These are phyloP conservation scores for Bisporella sp. DNA, from an alignment of 2,329 filamentous ascomycete species.

Conservation along the genomic window DNA sequence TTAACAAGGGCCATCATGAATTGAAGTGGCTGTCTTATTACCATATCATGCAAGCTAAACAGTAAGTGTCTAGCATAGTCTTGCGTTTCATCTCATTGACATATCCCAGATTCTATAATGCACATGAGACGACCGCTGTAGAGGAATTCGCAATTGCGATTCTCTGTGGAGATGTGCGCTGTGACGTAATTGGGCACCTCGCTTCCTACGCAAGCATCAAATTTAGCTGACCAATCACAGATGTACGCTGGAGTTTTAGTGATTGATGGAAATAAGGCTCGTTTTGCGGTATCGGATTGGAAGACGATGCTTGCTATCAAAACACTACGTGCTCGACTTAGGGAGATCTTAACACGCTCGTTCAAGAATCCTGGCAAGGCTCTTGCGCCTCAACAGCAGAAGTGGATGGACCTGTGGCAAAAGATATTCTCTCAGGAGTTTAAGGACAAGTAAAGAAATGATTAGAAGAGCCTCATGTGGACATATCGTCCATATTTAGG, in stretches of 20 bases:
- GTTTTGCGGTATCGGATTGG: constrained; percentile 82
- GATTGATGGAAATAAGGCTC: constrained; percentile 79
- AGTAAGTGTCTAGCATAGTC: constrained; percentile 41
- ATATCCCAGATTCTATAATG: constrained; percentile 65
- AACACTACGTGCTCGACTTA: constrained; percentile 62
- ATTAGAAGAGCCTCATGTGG: no score
- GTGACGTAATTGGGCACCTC: constrained; percentile 51
- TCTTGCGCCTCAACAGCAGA: constrained; percentile 59
- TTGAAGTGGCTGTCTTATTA: constrained; percentile 89
- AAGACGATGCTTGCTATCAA: constrained; percentile 88
- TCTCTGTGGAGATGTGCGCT: constrained; percentile 82
- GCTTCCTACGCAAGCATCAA: background rate
- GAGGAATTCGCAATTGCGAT: constrained; percentile 79
- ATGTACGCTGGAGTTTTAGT: constrained; percentile 82
- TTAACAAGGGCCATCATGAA: constrained; percentile 67
- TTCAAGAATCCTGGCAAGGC: constrained; percentile 63
- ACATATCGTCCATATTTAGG: no score
- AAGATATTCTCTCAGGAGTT: constrained; percentile 48
- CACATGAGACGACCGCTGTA: constrained; percentile 77
- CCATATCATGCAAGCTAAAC: constrained; percentile 89
- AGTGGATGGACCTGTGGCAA: constrained; percentile 71
- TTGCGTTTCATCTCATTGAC: constrained; percentile 15
- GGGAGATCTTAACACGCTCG: constrained; percentile 64
- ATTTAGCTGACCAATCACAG: constrained; percentile 32
- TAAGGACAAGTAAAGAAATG: constrained; percentile 3